Conservation (phyloP, 2,329 filamentous ascomycete species). For the Verticillium tricorpus region DNA sequence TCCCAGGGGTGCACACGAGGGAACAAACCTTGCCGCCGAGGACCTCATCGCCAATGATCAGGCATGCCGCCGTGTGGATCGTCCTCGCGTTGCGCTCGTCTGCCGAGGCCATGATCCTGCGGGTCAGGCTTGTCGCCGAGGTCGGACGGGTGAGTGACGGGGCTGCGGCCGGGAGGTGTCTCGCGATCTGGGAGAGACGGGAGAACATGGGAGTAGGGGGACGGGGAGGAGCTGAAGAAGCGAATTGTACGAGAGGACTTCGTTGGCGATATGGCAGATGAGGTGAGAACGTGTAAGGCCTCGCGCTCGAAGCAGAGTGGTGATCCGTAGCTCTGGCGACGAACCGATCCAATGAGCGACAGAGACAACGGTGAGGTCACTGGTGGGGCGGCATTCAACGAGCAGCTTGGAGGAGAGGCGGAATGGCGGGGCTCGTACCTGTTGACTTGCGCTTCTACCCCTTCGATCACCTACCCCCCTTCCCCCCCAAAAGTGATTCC, state of each 20-base stretch:
- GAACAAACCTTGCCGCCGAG: slow-evolving; percentile 79
- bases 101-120: slow-evolving; percentile 40
- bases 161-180: slow-evolving; percentile 52
- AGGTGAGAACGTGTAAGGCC: neutral
- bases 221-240: neutral
- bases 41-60: slow-evolving; percentile 97
- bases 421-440: neutral
- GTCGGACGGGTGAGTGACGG: slow-evolving; percentile 22
- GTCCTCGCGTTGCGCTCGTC: slow-evolving; percentile 56
- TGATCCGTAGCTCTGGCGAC: neutral
- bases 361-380: slow-evolving; percentile 10
- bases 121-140: slow-evolving; percentile 18
- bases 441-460: neutral
- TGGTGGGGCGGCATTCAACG: slow-evolving; percentile 5
- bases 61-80: slow-evolving; percentile 84
- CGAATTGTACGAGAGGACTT: neutral
- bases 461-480: neutral
- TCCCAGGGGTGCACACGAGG: neutral
- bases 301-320: slow-evolving; percentile 1
- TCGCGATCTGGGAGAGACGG: slow-evolving; percentile 67
- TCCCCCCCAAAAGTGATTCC: neutral
- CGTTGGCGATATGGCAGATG: neutral
- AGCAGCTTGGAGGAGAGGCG: neutral
- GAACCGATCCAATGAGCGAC: neutral
- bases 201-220: slow-evolving; percentile 58